Evolutionary conservation across 371 early-diverging fungal species (phyloP).

Genomic region (Mucor sp.): DNA sequence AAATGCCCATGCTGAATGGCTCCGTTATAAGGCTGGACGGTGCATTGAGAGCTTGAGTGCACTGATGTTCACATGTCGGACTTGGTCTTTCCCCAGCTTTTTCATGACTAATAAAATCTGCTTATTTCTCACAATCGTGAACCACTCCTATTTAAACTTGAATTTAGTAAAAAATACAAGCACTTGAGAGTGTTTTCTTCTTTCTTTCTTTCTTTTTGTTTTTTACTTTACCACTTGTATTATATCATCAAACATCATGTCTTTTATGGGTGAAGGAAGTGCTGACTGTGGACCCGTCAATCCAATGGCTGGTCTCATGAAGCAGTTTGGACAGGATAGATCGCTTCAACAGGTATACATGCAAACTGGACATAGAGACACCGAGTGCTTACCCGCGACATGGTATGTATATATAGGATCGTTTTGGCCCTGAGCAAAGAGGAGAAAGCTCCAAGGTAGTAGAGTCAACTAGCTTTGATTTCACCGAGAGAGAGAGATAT

Average conservation of each 20-base stretch:
- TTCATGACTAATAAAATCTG: conserved; percentile 3
- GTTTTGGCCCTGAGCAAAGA: conserved; percentile 51
- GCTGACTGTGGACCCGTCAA: conserved; percentile 84
- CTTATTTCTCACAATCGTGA: conserved; percentile 5
- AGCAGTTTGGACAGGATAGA: conserved; percentile 77
- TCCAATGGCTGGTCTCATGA: conserved; percentile 74
- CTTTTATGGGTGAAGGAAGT: conserved; percentile 35
- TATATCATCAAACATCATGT: conserved; percentile 16
- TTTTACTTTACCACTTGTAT: neutral
- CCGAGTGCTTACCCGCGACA: neutral
- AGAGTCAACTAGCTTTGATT: neutral
- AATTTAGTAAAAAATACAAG: neutral
- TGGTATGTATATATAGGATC: conserved; percentile 53
- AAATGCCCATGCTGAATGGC: conserved; percentile 62
- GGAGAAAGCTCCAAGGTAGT: conserved; percentile 63
- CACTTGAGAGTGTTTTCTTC: neutral
- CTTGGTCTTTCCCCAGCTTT: conserved; percentile 2
- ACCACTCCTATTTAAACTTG: neutral
- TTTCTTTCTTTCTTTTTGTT: neutral
- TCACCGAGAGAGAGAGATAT: neutral
- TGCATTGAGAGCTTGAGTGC: conserved; percentile 34
- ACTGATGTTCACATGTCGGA: conserved; percentile 8
- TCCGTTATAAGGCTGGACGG: conserved; percentile 64
- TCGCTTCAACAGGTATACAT: conserved; percentile 74
- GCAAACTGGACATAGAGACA: neutral